Conservation (phyloP, 2,329 filamentous ascomycete species). For the Aureobasidium zeae region DNA sequence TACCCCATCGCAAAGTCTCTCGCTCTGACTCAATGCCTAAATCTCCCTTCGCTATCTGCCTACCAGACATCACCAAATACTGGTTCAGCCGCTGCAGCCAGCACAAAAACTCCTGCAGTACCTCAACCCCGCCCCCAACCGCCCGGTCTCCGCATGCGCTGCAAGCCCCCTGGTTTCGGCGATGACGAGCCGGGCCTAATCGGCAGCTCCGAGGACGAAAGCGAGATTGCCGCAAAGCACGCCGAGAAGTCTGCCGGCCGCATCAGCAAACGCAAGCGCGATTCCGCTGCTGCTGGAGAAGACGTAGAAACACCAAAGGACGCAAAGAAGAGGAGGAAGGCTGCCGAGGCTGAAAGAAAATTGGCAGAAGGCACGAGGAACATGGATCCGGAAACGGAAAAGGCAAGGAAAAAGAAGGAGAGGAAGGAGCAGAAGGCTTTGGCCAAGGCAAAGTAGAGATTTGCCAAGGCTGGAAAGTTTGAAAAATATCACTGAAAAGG, state of each 20-base stretch:
- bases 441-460: too few species aligned
- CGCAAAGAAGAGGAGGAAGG: slow-evolving; percentile 31
- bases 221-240: slow-evolving; percentile 22
- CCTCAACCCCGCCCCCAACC: slow-evolving; percentile 55
- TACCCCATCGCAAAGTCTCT: slow-evolving; percentile 50
- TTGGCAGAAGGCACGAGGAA: slow-evolving; percentile 14
- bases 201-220: slow-evolving; percentile 36
- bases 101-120: slow-evolving; percentile 40
- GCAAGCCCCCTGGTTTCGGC: slow-evolving; percentile 54
- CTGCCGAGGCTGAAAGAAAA: slow-evolving; percentile 19
- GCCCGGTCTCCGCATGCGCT: slow-evolving; percentile 57
- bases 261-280: slow-evolving; percentile 31
- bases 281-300: slow-evolving; percentile 26
- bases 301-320: slow-evolving; percentile 29
- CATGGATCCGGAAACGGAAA: slow-evolving; percentile 23
- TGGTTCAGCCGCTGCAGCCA: slow-evolving; percentile 33
- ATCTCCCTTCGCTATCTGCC: slow-evolving; percentile 38
- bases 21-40: slow-evolving; percentile 55
- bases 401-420: slow-evolving; percentile 29
- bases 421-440: slow-evolving; percentile 24
- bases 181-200: slow-evolving; percentile 34
- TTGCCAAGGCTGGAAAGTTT: too few species aligned
- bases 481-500: too few species aligned
- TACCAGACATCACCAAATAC: slow-evolving; percentile 34
- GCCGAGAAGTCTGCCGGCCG: slow-evolving; percentile 20